Base-by-base conservation (phyloP, 2,329 filamentous ascomycete genomes). In the Beauveria medogensis region DNA sequence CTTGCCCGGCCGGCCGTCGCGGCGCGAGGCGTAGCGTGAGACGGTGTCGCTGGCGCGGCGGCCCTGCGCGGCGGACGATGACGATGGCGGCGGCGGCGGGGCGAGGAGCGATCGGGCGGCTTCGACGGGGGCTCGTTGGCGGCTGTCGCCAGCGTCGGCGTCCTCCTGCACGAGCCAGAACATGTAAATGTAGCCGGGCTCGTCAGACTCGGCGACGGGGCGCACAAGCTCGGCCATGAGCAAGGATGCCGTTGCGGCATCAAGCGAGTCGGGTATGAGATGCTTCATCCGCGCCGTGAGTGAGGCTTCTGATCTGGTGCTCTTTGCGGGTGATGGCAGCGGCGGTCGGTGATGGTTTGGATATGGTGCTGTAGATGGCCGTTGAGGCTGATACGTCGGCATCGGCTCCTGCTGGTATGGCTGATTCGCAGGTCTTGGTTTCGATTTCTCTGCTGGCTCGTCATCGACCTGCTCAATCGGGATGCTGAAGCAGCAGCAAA, bases 131-230 rank as follows among this genome's bases (percentile, higher is more conserved):
- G 84, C 79, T 2, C 1, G 80, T 76, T 0, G 82, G 72, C 50
- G 52, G 0, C 79, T 26, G 14, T 46, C 7, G 16, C 14, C 22
- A n/a, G 30, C 5, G 20, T 9, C 7, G 6, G 6, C 28, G 2
- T 80, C 81, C 6, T 67, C 66, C 37, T 91, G 86, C 0, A 91
- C 97, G 24, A 97, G 81, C 92, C 93, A 97, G 80, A 97, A 99
- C 74, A 99, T 96, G 80, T 99, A 99, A 66, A 99, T 97, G 76
- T 94, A 99, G 43, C 94, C 94, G 14, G 88, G 79, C 67, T 95
- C 90, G 24, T 84, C 78, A 0, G 91, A 92, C 51, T 92, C 83
- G 1, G 72, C 69, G 41, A 70, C 71, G 80, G 91, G 78, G 82
- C 94, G 71, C 74, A 80, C 84, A 10, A 97, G 80, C 72, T 97